Evolutionary conservation across 805 yeast species (phyloP), one percentile per base, ranked within the genome.

Genomic region (Barnettozyma californica): DNA sequence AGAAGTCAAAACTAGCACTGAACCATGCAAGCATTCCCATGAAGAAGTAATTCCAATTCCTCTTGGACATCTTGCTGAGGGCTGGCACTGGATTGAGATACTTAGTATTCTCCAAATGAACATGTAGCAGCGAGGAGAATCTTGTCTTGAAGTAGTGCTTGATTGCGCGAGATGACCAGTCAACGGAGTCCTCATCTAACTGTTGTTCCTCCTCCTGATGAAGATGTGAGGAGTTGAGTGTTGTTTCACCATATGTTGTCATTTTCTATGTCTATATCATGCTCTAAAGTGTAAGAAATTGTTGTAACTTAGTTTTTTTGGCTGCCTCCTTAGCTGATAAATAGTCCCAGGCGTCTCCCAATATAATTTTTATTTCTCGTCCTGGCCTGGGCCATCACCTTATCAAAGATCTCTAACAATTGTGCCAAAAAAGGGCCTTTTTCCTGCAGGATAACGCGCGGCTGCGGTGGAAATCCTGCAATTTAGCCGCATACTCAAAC

Each of bases 1-100:
- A 84, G 66, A 81, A 84, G 56, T 84, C 89, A 61, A 84, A 77
- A 8, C 87, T 81, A 48, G 84, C 91, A 75, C 83, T 74, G 9
- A 86, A 74, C 90, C 91, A 84, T 35, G 83, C 84, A 40, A 70
- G 63, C 55, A 78, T 74, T 3, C 86, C 88, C 56, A 81, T 69
- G 23, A 71, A 61, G 59, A 84, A 81, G 49, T 75, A 76, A 47
- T 73, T 70, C 87, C 89, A 83, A 48, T 76, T 69, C 31, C 57
- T 62, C 5, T 53, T 45, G 9, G 65, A 63, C 60, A 76, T 61
- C 47, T 68, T 67, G 18, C 55, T 60, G 29, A 76, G 58, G 1
- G 71, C 69, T 7, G 70, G 68, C 33, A 76, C 59, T 1, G 82
- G 82, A 54, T 76, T 76, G 41, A 73, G 45, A 23, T 56, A 53